Evolutionary conservation across 768 basidiomycete genomes (phyloP).

Genomic region (Pleurotus giganteus): DNA sequence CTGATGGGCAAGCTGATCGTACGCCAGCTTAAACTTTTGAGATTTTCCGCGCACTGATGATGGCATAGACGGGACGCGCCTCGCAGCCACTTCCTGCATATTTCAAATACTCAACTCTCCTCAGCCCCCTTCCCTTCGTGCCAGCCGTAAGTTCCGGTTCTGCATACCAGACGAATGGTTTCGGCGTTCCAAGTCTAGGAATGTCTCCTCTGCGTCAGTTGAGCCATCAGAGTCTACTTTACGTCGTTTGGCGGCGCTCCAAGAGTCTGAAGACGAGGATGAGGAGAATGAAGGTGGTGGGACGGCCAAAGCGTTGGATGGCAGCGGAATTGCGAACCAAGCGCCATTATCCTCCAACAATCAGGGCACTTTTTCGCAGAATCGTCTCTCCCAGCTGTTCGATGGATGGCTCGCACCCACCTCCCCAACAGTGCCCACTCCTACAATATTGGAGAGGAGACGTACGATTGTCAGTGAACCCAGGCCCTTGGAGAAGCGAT

Average conservation of each 20-base stretch:
- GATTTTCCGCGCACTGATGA: slow-evolving; percentile 3
- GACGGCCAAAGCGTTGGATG: slow-evolving; percentile 52
- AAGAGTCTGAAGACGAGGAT: slow-evolving; percentile 44
- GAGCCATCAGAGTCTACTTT: slow-evolving; percentile 54
- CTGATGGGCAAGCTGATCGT: slow-evolving; percentile 54
- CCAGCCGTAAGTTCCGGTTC: slow-evolving; percentile 51
- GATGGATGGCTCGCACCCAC: slow-evolving; percentile 59
- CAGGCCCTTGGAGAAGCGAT: slow-evolving; percentile 48
- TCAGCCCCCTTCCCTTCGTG: slow-evolving; percentile 40
- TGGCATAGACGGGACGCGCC: slow-evolving; percentile 39
- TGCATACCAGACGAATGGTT: slow-evolving; percentile 83
- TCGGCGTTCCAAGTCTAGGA: slow-evolving; percentile 61
- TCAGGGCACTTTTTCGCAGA: slow-evolving; percentile 53
- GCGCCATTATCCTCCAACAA: slow-evolving; percentile 40
- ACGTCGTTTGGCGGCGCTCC: slow-evolving; percentile 43
- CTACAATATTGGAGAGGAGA: slow-evolving; percentile 38
- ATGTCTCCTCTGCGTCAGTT: slow-evolving; percentile 35
- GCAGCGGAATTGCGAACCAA: background rate
- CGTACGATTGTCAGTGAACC: slow-evolving; percentile 73
- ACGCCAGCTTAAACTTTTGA: slow-evolving; percentile 19
- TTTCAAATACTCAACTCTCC: slow-evolving; percentile 42
- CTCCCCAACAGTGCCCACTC: slow-evolving; percentile 35
- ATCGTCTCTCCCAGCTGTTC: slow-evolving; percentile 64
- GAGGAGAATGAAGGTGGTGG: slow-evolving; percentile 53
- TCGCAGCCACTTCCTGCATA: slow-evolving; percentile 41